Conservation (phyloP, 1,139 yeast species). For the Pneumocystis jirovecii region DNA sequence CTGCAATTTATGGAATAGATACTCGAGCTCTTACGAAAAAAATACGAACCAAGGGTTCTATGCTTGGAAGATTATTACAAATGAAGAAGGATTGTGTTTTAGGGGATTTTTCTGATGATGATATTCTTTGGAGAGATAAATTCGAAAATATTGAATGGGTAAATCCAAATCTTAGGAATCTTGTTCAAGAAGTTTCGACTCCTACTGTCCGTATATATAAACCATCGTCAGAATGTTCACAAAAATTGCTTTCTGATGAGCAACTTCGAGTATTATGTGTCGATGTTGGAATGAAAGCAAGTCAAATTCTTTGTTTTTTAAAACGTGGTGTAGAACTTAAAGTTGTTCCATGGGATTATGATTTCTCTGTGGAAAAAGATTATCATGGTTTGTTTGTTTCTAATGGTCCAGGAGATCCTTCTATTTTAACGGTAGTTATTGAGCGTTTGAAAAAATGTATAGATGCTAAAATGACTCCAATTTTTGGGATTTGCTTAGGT, state of each 20-base stretch:
- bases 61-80: constrained; percentile 67
- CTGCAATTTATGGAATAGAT: constrained; percentile 96
- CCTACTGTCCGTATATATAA: constrained; percentile 60
- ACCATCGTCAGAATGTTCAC: constrained; percentile 40
- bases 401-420: constrained; percentile 99
- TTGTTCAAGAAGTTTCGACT: constrained; percentile 81
- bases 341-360: constrained; percentile 94
- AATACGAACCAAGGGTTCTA: constrained; percentile 83
- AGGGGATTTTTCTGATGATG: constrained; percentile 26
- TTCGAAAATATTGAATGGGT: constrained; percentile 76
- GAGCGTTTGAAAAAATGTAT: constrained; percentile 44
- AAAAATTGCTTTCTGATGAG: constrained; percentile 55
- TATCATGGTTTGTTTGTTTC: constrained; percentile 93
- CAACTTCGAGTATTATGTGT: constrained; percentile 71
- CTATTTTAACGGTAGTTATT: constrained; percentile 57
- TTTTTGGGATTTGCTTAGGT: constrained; percentile 66
- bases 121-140: constrained; percentile 40
- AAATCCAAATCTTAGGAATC: constrained; percentile 81
- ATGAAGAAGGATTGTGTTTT: constrained; percentile 36
- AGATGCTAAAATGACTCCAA: constrained; percentile 38
- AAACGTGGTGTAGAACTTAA: constrained; percentile 89
- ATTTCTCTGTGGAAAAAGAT: constrained; percentile 48
- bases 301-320: constrained; percentile 93
- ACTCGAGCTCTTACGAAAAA: constrained; percentile 89
- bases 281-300: constrained; percentile 96